phyloP scores from a whole-genome alignment of 768 basidiomycete genomes.

The Suillus subaureus region DNA sequence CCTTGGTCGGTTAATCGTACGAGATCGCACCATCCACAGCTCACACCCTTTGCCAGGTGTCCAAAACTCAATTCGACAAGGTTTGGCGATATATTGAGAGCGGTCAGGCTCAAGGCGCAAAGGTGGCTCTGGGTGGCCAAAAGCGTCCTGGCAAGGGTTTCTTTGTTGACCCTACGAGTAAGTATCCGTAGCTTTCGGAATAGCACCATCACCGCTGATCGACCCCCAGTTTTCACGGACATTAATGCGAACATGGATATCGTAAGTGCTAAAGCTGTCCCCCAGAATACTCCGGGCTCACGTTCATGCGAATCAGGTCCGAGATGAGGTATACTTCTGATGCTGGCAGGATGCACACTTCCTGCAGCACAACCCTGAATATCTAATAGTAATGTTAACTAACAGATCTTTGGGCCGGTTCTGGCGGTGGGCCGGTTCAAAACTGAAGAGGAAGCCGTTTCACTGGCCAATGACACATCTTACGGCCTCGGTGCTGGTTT shows the following conservation, averaged over 20 bases:
- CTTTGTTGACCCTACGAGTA: constrained; percentile 89
- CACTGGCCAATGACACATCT: constrained; percentile 81
- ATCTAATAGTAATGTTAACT: constrained; percentile 12
- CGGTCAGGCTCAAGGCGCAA: constrained; percentile 85
- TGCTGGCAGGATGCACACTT: constrained; percentile 6
- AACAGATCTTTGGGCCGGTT: constrained; percentile 93
- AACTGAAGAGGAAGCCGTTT: constrained; percentile 85
- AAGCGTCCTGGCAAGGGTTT: constrained; percentile 79
- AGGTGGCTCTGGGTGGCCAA: constrained; percentile 74
- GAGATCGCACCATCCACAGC: constrained; percentile 5
- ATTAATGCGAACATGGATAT: constrained; percentile 84
- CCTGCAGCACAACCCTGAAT: constrained; percentile 11
- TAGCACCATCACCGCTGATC: constrained; percentile 6
- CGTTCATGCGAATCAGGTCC: constrained; percentile 34
- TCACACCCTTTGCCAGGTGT: constrained; percentile 52
- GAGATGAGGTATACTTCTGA: constrained; percentile 30
- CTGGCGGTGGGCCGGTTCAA: constrained; percentile 80
- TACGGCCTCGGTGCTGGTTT: constrained; percentile 94
- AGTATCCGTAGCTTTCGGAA: constrained; percentile 31
- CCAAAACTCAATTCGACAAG: constrained; percentile 82
- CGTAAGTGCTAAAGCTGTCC: constrained; percentile 44
- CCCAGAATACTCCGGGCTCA: constrained; percentile 6
- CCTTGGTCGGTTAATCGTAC: constrained; percentile 60
- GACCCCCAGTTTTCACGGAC: constrained; percentile 72
- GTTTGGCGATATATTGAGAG: constrained; percentile 88